Evolutionary conservation across 805 yeast genomes (phyloP).

Genomic region (Clavispora phyllophila): DNA sequence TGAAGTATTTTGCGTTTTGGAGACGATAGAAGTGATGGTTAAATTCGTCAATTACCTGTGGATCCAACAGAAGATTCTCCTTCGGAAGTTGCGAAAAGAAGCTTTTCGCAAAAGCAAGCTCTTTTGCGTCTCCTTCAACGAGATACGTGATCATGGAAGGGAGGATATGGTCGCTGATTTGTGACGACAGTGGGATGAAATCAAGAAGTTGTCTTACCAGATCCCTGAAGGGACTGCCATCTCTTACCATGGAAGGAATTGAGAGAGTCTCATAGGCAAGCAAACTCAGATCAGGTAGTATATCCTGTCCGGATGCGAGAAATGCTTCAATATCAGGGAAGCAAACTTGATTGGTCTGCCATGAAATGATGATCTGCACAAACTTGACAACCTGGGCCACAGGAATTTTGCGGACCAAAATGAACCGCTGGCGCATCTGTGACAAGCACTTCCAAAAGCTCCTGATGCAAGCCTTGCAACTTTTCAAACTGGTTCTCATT

Average conservation of each 20-base stretch:
- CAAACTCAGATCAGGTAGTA: background rate
- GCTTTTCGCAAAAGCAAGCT: slow-evolving; percentile 46
- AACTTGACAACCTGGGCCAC: slow-evolving; percentile 27
- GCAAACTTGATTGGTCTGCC: slow-evolving; percentile 25
- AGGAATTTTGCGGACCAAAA: slow-evolving; percentile 42
- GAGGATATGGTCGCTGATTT: slow-evolving; percentile 4
- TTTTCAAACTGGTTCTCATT: slow-evolving; percentile 37
- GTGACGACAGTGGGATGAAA: background rate
- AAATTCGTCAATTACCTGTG: slow-evolving; percentile 48
- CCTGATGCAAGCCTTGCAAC: slow-evolving; percentile 51
- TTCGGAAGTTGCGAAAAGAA: slow-evolving; percentile 5
- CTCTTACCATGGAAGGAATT: background rate
- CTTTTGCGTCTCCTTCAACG: slow-evolving; percentile 47
- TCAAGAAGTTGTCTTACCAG: background rate
- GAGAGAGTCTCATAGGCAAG: slow-evolving; percentile 9
- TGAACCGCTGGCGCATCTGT: slow-evolving; percentile 46
- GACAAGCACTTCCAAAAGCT: slow-evolving; percentile 52
- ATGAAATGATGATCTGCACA: slow-evolving; percentile 27
- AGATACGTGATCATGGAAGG: slow-evolving; percentile 37
- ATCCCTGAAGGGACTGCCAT: background rate
- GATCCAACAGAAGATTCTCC: slow-evolving; percentile 2
- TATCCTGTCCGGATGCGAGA: slow-evolving; percentile 2
- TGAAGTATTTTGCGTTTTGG: slow-evolving; percentile 49
- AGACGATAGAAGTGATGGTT: slow-evolving; percentile 45
- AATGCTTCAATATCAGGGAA: slow-evolving; percentile 2